A percentile compares a stretch with the other conserved stretches of the same genome.
phyloP scores from a whole-genome alignment of 192 early-diverging fungal genomes.

The Podila horticola region DNA sequence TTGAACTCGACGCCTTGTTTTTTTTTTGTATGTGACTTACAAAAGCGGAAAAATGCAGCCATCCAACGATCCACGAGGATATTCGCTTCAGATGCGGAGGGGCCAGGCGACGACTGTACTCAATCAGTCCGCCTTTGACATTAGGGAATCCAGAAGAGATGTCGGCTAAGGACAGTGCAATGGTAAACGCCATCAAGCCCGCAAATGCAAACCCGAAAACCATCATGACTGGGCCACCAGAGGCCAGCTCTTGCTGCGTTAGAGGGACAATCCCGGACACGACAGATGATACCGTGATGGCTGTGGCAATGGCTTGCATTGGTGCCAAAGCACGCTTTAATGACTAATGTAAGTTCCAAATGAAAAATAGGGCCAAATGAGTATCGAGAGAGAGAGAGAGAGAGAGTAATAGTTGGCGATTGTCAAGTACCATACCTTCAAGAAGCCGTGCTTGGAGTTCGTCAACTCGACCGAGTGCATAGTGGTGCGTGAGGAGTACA shows the following conservation, averaged over 20 bases:
- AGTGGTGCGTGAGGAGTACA: conserved; percentile 22
- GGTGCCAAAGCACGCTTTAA: conserved; percentile 8
- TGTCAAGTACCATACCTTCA: conserved; percentile 21
- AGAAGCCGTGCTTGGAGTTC: not conserved
- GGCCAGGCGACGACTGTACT: conserved; percentile 36
- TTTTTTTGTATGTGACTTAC: conserved; percentile 6
- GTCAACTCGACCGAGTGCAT: not conserved
- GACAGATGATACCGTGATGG: conserved; percentile 17
- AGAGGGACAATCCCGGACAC: conserved; percentile 30
- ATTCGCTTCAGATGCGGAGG: conserved; percentile 13
- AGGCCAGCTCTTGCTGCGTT: conserved; percentile 11
- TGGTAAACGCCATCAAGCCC: conserved; percentile 9
- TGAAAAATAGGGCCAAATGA: no score
- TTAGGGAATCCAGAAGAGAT: conserved; percentile 35
- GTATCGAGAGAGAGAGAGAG: no score
- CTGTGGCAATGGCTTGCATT: conserved; percentile 13
- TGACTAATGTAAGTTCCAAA: not conserved
- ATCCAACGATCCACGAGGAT: conserved; percentile 38
- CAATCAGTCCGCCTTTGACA: conserved; percentile 35
- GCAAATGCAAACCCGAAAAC: conserved; percentile 30
- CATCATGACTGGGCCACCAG: conserved; percentile 29
- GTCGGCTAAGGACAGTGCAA: conserved; percentile 33
- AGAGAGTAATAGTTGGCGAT: no score
- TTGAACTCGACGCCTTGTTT: not conserved
- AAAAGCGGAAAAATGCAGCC: conserved; percentile 39